These are phyloP conservation scores for Xylariaceae sp. DNA, from an alignment of 2,329 filamentous ascomycete species.

Conservation along the genomic window DNA sequence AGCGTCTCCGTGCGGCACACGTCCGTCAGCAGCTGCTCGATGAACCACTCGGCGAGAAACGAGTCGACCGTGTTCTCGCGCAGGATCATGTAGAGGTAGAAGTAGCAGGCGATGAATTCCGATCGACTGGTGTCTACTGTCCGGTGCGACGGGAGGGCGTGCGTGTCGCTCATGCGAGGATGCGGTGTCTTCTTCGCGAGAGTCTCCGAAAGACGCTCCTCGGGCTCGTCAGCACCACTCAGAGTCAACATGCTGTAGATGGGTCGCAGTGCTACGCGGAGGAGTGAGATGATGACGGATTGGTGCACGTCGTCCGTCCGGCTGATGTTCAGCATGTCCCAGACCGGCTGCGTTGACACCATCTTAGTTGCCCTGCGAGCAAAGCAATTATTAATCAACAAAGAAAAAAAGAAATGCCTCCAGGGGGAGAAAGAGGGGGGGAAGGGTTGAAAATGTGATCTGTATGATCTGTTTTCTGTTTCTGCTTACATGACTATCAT, in stretches of 20 bases:
- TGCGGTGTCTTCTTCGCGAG: constrained; percentile 26
- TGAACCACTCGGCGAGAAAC: constrained; percentile 41
- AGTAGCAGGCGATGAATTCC: constrained; percentile 43
- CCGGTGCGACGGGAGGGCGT: constrained; percentile 11
- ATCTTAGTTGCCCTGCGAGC: constrained; percentile 37
- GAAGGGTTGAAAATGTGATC: too few species aligned
- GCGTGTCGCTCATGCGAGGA: constrained; percentile 14
- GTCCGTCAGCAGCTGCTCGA: constrained; percentile 43
- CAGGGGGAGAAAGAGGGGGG: too few species aligned
- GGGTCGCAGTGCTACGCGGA: constrained; percentile 41
- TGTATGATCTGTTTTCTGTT: not conserved
- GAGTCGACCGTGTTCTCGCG: constrained; percentile 39
- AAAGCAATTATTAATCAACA: constrained; percentile 15
- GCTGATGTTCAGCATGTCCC: constrained; percentile 36
- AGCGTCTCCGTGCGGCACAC: constrained; percentile 38
- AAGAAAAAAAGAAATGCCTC: too few species aligned
- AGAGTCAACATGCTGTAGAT: constrained; percentile 30
- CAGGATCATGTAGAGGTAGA: constrained; percentile 43
- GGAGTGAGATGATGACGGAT: constrained; percentile 41
- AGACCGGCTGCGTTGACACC: constrained; percentile 36
- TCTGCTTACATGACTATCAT: constrained; percentile 39
- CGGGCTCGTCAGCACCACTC: constrained; percentile 23
- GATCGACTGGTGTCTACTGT: constrained; percentile 38
- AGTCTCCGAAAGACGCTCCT: constrained; percentile 27
- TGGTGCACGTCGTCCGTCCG: constrained; percentile 39